Percentiles rank a stretch among this genome's conserved stretches.
Evolutionary conservation across 2,329 filamentous ascomycete species (phyloP).

Genomic region (Nannizziopsis barbatae): DNA sequence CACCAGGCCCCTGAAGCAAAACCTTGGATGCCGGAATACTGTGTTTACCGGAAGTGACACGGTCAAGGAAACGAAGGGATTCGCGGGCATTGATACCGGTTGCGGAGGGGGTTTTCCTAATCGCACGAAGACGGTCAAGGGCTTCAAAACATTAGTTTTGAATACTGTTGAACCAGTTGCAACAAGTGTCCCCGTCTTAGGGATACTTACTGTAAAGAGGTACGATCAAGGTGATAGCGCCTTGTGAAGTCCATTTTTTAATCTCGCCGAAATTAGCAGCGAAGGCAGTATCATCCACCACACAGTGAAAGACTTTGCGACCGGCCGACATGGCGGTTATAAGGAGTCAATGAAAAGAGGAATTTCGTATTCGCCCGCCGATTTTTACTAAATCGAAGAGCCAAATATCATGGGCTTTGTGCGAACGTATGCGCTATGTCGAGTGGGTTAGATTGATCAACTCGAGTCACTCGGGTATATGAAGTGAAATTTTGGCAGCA

Average conservation of each 20-base stretch:
- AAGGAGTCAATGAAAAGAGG: neutral
- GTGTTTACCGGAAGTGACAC: slow-evolving; percentile 39
- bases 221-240: slow-evolving; percentile 40
- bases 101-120: slow-evolving; percentile 37
- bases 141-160: slow-evolving; percentile 23
- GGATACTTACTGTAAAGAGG: slow-evolving; percentile 40
- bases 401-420: slow-evolving; percentile 6
- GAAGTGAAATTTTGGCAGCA: neutral
- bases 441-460: slow-evolving; percentile 4
- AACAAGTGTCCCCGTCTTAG: neutral
- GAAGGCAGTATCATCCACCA: slow-evolving; percentile 43
- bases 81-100: slow-evolving; percentile 42
- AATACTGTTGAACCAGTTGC: neutral
- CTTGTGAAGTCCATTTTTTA: slow-evolving; percentile 42
- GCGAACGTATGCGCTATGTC: slow-evolving; percentile 8
- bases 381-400: neutral
- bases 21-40: slow-evolving; percentile 34
- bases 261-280: slow-evolving; percentile 44
- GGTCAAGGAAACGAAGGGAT: slow-evolving; percentile 42
- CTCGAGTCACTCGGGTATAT: neutral
- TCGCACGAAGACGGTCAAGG: slow-evolving; percentile 36
- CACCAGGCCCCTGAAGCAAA: slow-evolving; percentile 39
- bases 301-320: slow-evolving; percentile 41
- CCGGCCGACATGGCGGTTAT: slow-evolving; percentile 28
- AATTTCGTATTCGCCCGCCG: neutral